Base-by-base conservation (phyloP, 352 stramenopile species). In the Globisporangium ultimum region DNA sequence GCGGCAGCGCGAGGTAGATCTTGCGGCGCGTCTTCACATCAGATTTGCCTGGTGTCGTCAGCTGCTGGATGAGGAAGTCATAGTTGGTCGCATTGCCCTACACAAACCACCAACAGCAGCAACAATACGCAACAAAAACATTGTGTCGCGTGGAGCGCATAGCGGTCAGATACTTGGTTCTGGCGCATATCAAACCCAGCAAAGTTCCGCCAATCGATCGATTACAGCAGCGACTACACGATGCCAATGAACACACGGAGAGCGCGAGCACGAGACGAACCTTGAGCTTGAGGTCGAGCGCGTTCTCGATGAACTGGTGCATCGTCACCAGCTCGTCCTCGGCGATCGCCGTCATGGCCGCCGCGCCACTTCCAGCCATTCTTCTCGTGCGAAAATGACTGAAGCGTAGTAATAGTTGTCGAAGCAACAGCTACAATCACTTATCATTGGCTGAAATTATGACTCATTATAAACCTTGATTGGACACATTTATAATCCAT, bases 281-380 rank as follows among this genome's bases (percentile, higher is more conserved):
- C 75, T 95, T 92, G 64, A 93, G 66, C 51, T 87, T 78, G 54
- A 90, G 65, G 42, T 91, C 79, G 65, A 93, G 69, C 43, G 85
- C 85, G 58, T 90, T 91, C 70, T 95, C 81, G 57, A 95, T 89
- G 61, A 95, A 91, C 63, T 82, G 70, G 55, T 89, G 77, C 66
- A 92, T 82, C 53, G 71, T 88, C 55, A 67, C 65, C 7, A 95
- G 69, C 50, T 88, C 80, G 46, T 88, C 70, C 64, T 90, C 79
- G 3, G 61, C 18, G 22, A 58, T 36, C n/a, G 48, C 12, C 4
- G 32, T 18, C 22, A 32, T 58, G n/a, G 58, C 13, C 50, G 41
- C 18, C 46, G 55, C 43, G 42, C 41, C 58, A 48, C 49, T 64
- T 64, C 58, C 58, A 64, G 58, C 58, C 58, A 64, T 64, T 64